Percentiles rank a stretch among this genome's conserved stretches.
Conservation (phyloP, 176 grass and related monocot genomes). For the Hsuehochloa calcarea region DNA sequence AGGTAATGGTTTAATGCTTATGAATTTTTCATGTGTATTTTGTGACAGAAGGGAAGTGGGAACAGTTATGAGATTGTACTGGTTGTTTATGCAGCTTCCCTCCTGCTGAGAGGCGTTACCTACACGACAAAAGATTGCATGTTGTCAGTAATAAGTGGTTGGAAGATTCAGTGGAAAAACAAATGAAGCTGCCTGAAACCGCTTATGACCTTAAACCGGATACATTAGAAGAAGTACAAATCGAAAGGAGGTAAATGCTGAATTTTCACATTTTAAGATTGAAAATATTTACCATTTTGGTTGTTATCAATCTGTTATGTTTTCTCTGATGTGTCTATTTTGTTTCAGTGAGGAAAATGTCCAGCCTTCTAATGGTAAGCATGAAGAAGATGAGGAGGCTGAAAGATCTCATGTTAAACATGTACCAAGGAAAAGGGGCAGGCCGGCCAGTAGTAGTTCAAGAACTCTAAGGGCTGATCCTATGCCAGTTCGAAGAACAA, state of each 20-base stretch:
- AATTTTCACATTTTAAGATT: slow-evolving; percentile 30
- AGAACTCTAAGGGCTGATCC: slow-evolving; percentile 49
- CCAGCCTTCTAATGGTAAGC: slow-evolving; percentile 37
- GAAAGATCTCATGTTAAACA: slow-evolving; percentile 32
- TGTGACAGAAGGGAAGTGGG: not conserved
- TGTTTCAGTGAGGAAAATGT: slow-evolving; percentile 49
- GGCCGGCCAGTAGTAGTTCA: slow-evolving; percentile 14
- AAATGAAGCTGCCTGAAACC: slow-evolving; percentile 64
- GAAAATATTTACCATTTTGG: not conserved
- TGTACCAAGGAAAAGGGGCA: slow-evolving; percentile 63
- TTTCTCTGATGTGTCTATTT: slow-evolving; percentile 10
- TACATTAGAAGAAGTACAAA: slow-evolving; percentile 64
- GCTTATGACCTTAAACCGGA: slow-evolving; percentile 81
- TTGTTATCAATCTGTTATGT: slow-evolving; percentile 1
- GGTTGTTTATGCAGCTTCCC: slow-evolving; percentile 63
- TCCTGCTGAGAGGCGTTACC: slow-evolving; percentile 49
- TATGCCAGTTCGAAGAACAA: slow-evolving; percentile 47
- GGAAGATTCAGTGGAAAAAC: slow-evolving; percentile 77
- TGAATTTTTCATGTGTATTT: not conserved
- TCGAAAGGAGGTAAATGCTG: slow-evolving; percentile 60
- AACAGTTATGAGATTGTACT: not conserved
- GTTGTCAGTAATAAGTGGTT: slow-evolving; percentile 72
- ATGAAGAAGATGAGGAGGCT: slow-evolving; percentile 8
- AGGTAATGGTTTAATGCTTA: slow-evolving; percentile 52
- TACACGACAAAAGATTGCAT: slow-evolving; percentile 80